Conservation (phyloP, 495 filamentous ascomycete species). For the Xanthoparmelia taractica region DNA sequence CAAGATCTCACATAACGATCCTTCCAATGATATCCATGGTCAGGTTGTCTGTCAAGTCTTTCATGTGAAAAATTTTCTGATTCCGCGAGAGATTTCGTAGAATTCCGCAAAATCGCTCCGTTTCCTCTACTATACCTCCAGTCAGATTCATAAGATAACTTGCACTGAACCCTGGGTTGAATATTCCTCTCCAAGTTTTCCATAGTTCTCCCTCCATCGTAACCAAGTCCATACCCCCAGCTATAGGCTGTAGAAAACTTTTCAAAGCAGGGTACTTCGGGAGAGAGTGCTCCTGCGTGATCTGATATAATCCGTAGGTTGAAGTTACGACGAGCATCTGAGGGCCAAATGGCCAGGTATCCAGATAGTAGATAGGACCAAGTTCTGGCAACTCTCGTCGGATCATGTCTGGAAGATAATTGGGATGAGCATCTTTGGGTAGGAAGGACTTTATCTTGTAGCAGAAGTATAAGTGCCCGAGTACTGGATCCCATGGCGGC, state of each 20-base stretch:
- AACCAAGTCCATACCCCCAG: conserved; percentile 28
- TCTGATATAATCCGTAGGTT: conserved; percentile 19
- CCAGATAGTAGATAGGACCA: conserved; percentile 29
- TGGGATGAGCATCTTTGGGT: conserved; percentile 20
- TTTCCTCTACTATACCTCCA: conserved; percentile 31
- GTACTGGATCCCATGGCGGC: conserved; percentile 12
- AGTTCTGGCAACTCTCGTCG: conserved; percentile 11
- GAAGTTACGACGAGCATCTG: conserved; percentile 25
- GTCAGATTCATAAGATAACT: conserved; percentile 31
- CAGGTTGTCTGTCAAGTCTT: conserved; percentile 16
- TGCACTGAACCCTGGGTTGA: conserved; percentile 36
- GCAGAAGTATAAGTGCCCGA: conserved; percentile 13
- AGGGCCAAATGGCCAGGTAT: conserved; percentile 31
- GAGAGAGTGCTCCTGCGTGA: conserved; percentile 19
- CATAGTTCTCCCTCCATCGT: conserved; percentile 32
- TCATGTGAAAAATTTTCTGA: conserved; percentile 22
- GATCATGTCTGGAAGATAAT: conserved; percentile 21
- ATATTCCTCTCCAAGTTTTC: conserved; percentile 32
- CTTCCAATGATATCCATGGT: conserved; percentile 30
- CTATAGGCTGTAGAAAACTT: conserved; percentile 28
- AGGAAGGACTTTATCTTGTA: not conserved
- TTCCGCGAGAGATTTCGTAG: conserved; percentile 19
- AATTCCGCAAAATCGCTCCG: conserved; percentile 28
- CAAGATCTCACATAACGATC: conserved; percentile 29
- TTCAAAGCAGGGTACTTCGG: conserved; percentile 18